Conservation (phyloP, 2,329 filamentous ascomycete genomes). For the Clonostachys solani region DNA sequence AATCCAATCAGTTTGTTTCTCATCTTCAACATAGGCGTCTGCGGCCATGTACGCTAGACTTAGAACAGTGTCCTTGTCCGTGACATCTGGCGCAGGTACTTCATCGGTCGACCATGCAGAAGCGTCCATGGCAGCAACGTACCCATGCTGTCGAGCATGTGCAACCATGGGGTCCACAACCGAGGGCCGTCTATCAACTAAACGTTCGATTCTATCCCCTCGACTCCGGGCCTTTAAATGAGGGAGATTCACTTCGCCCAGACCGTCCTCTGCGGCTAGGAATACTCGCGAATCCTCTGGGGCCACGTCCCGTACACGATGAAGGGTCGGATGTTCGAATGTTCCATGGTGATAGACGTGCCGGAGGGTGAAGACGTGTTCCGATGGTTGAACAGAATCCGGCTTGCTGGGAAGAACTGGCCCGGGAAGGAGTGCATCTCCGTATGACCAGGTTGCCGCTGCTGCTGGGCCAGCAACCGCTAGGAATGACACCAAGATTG, state of each 20-base stretch:
- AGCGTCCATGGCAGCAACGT: slow-evolving; percentile 61
- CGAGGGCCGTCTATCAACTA: slow-evolving; percentile 72
- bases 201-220: slow-evolving; percentile 68
- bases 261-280: slow-evolving; percentile 56
- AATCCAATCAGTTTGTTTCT: slow-evolving; percentile 73
- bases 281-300: slow-evolving; percentile 51
- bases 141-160: slow-evolving; percentile 64
- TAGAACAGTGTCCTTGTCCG: slow-evolving; percentile 79
- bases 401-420: slow-evolving; percentile 2
- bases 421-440: background rate
- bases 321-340: slow-evolving; percentile 70
- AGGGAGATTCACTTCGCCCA: slow-evolving; percentile 43
- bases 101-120: slow-evolving; percentile 82
- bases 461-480: no score
- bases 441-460: background rate
- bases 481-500: no score
- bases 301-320: slow-evolving; percentile 69
- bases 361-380: slow-evolving; percentile 66
- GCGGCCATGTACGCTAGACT: slow-evolving; percentile 84
- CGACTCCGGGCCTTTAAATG: slow-evolving; percentile 60
- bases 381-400: slow-evolving; percentile 27
- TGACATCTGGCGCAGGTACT: slow-evolving; percentile 73
- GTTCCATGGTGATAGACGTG: slow-evolving; percentile 94
- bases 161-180: slow-evolving; percentile 77
- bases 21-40: slow-evolving; percentile 79